Evolutionary conservation across 2,329 filamentous ascomycete genomes (phyloP).

Genomic region (Moelleriella libera): DNA sequence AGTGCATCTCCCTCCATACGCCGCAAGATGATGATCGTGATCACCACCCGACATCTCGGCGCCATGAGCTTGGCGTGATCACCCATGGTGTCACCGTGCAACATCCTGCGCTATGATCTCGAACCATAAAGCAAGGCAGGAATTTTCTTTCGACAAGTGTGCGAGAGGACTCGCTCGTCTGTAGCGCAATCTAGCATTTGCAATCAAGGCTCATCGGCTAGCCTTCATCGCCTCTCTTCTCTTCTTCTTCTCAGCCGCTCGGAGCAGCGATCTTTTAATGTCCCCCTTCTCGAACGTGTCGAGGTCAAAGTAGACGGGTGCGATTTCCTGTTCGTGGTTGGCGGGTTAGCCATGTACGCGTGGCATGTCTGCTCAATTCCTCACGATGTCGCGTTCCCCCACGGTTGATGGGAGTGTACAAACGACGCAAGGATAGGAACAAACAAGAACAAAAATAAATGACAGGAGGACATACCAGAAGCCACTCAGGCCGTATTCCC

Average conservation of each 20-base stretch:
- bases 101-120: too few species aligned
- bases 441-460: neutral
- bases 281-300: conserved; percentile 74
- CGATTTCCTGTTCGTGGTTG: conserved; percentile 57
- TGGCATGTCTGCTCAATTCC: neutral
- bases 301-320: conserved; percentile 83
- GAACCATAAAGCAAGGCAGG: too few species aligned
- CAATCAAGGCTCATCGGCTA: conserved; percentile 17
- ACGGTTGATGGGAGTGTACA: conserved; percentile 1
- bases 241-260: conserved; percentile 44
- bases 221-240: conserved; percentile 44
- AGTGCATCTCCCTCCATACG: too few species aligned
- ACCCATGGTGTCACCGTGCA: too few species aligned
- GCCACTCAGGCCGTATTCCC: conserved; percentile 83
- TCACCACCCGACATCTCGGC: too few species aligned
- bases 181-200: too few species aligned
- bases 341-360: neutral
- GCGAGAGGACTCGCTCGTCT: too few species aligned
- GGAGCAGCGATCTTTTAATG: conserved; percentile 53
- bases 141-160: too few species aligned
- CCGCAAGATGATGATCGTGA: too few species aligned
- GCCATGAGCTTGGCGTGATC: too few species aligned
- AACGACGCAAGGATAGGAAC: neutral
- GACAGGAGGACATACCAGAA: conserved; percentile 49
- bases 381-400: neutral